These are phyloP conservation scores for Claviceps sp. DNA, from an alignment of 2,329 filamentous ascomycete genomes.

Conservation along the genomic window DNA sequence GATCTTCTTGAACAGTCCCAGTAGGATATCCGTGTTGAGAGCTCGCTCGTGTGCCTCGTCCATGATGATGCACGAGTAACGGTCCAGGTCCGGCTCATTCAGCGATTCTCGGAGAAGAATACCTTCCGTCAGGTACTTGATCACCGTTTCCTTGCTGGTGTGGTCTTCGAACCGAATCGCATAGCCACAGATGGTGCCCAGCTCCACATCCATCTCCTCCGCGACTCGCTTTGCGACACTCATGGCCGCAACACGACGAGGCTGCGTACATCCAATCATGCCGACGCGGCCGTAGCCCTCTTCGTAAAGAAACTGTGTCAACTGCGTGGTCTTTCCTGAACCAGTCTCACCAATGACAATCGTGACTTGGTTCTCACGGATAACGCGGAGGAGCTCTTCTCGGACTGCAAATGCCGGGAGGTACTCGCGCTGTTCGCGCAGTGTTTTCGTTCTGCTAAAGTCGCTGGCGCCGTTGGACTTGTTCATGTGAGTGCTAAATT, in stretches of 20 bases:
- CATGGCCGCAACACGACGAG: conserved; percentile 93
- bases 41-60: conserved; percentile 97
- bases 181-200: conserved; percentile 84
- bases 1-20: conserved; percentile 97
- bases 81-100: conserved; percentile 82
- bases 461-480: conserved; percentile 73
- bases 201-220: conserved; percentile 91
- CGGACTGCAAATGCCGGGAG: conserved; percentile 92
- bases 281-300: conserved; percentile 82
- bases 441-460: conserved; percentile 84
- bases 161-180: conserved; percentile 98
- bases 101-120: conserved; percentile 86
- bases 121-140: conserved; percentile 99
- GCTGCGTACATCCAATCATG: conserved; percentile 93
- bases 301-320: conserved; percentile 92
- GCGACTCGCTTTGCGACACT: conserved; percentile 96
- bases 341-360: conserved; percentile 97
- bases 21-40: conserved; percentile 90
- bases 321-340: conserved; percentile 92
- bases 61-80: conserved; percentile 98
- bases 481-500: conserved; percentile 85
- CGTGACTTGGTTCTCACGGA: conserved; percentile 91
- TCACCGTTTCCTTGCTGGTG: conserved; percentile 85
- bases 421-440: conserved; percentile 84
- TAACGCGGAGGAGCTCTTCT: conserved; percentile 81